Percentiles rank a stretch among this genome's conserved stretches.
Conservation (phyloP, 768 basidiomycete species). For the Phylloporus rhodoxanthus region DNA sequence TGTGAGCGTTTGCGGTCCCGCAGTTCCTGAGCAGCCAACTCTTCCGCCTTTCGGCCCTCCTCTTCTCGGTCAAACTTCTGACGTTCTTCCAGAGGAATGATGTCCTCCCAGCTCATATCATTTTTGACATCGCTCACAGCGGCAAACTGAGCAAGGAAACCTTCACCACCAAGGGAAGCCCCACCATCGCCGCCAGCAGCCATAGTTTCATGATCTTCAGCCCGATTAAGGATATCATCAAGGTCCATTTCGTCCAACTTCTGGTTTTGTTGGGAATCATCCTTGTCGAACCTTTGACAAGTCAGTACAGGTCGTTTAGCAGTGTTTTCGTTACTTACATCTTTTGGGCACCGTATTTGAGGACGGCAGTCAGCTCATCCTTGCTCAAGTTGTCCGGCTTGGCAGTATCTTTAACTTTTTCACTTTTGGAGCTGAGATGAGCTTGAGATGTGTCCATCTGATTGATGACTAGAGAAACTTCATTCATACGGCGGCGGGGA, state of each 20-base stretch:
- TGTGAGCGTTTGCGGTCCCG: slow-evolving; percentile 78
- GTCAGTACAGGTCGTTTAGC: slow-evolving; percentile 7
- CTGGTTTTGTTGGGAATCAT: slow-evolving; percentile 85
- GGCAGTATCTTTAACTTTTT: slow-evolving; percentile 55
- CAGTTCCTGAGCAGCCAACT: slow-evolving; percentile 60
- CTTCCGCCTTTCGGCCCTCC: slow-evolving; percentile 66
- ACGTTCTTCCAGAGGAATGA: slow-evolving; percentile 91
- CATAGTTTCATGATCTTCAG: slow-evolving; percentile 95
- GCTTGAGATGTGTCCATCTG: slow-evolving; percentile 99
- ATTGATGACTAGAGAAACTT: slow-evolving; percentile 76
- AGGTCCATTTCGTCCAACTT: slow-evolving; percentile 99
- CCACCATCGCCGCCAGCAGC: slow-evolving; percentile 76
- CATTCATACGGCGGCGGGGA: slow-evolving; percentile 9
- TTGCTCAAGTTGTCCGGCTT: slow-evolving; percentile 87
- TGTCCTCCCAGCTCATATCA: slow-evolving; percentile 99
- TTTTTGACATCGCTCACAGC: slow-evolving; percentile 97
- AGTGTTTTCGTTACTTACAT: slow-evolving; percentile 50
- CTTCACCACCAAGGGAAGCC: slow-evolving; percentile 94
- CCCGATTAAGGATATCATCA: slow-evolving; percentile 94
- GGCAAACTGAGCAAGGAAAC: slow-evolving; percentile 92
- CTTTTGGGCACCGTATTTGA: slow-evolving; percentile 98
- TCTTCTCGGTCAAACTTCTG: slow-evolving; percentile 80
- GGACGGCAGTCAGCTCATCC: slow-evolving; percentile 93
- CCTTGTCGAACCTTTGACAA: slow-evolving; percentile 83
- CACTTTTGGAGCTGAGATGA: slow-evolving; percentile 79